phyloP scores from a whole-genome alignment of 75 land plant species.

The Larix kaempferi region DNA sequence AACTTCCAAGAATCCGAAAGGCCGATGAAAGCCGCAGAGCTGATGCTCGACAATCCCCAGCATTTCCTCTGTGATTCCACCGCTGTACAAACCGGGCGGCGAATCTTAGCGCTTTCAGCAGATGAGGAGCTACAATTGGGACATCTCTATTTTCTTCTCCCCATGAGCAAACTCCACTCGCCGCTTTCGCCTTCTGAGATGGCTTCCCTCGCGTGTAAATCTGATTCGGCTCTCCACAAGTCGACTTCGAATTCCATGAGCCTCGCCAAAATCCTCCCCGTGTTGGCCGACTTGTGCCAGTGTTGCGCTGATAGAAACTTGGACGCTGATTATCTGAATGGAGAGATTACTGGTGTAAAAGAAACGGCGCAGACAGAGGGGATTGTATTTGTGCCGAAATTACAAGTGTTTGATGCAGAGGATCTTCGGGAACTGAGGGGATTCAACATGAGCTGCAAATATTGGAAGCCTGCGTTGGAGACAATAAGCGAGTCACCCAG shows the following conservation, averaged over 20 bases:
- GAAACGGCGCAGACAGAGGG: too few relatives aligned
- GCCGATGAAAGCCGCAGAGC: constrained; percentile 11
- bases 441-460: neutral
- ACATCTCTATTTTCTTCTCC: constrained; percentile 10
- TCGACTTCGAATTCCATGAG: neutral
- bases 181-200: constrained; percentile 8
- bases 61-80: constrained; percentile 12
- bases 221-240: neutral
- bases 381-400: too few relatives aligned
- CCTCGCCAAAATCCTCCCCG: neutral
- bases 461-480: constrained; percentile 27
- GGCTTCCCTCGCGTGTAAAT: neutral
- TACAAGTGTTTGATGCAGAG: too few relatives aligned
- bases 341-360: too few relatives aligned
- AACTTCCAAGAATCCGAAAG: neutral
- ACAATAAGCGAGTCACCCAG: constrained; percentile 10
- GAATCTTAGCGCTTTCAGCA: constrained; percentile 5
- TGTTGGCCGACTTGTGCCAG: neutral
- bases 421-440: too few relatives aligned
- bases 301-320: too few relatives aligned
- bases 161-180: neutral
- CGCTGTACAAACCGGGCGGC: neutral
- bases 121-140: constrained; percentile 5
- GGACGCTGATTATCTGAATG: too few relatives aligned
- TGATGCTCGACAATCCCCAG: constrained; percentile 5